These are phyloP conservation scores for Cercospora citrullina DNA, from an alignment of 2,329 filamentous ascomycete genomes.

Conservation along the genomic window DNA sequence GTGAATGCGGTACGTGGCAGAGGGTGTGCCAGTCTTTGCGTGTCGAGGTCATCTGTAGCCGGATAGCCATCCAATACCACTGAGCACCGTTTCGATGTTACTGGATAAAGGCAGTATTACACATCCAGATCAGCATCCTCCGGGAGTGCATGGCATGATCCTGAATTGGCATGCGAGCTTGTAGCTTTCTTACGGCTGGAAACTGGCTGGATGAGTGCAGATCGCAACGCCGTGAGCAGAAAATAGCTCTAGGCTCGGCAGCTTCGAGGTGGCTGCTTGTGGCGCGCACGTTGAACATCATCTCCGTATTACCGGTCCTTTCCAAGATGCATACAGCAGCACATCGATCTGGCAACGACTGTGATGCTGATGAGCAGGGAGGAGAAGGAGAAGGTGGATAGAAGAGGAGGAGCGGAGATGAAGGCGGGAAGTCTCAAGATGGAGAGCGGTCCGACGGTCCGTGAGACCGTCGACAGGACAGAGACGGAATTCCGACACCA, in stretches of 20 bases:
- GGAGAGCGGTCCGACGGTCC: not conserved
- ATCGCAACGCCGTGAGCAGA: not conserved
- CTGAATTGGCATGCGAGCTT: slow-evolving; percentile 3
- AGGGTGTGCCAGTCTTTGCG: not conserved
- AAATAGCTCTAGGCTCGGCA: not conserved
- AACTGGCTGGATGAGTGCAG: not conserved
- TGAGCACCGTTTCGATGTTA: not conserved
- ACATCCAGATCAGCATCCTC: not conserved
- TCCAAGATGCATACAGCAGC: not conserved
- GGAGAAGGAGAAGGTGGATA: not conserved
- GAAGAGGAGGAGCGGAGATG: not conserved
- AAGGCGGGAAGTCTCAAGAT: not conserved
- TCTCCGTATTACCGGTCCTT: not conserved
- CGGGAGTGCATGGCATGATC: not conserved
- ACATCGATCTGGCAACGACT: not conserved
- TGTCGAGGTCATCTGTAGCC: not conserved
- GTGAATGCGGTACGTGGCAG: slow-evolving; percentile 2
- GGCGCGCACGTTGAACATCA: not conserved
- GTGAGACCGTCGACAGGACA: not conserved
- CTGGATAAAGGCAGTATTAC: not conserved
- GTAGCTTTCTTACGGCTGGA: not conserved
- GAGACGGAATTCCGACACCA: not conserved
- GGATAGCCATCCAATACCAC: not conserved
- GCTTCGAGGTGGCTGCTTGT: not conserved
- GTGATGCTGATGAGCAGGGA: not conserved